Evolutionary conservation across 352 stramenopile species (phyloP).

Genomic region (Globisporangium middletonii): DNA sequence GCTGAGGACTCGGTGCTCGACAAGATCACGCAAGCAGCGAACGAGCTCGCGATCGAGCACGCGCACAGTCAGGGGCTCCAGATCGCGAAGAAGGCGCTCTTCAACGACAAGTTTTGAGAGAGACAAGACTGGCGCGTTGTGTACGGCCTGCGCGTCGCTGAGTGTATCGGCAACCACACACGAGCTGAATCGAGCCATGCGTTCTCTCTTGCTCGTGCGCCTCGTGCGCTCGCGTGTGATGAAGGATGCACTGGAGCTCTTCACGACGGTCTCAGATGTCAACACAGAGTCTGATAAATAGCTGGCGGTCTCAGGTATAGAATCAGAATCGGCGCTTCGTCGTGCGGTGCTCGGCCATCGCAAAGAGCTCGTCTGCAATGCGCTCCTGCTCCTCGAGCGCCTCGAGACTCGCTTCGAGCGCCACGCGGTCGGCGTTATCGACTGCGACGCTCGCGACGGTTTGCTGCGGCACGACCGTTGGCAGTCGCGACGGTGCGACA

Average conservation of each 20-base stretch:
- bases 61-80: conserved; percentile 77
- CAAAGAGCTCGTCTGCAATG: conserved; percentile 81
- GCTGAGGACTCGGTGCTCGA: conserved; percentile 75
- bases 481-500: neutral
- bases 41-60: conserved; percentile 83
- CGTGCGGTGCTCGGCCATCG: conserved; percentile 62
- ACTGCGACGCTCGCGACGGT: conserved; percentile 59
- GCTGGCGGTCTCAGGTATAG: neutral
- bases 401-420: conserved; percentile 56
- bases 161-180: neutral
- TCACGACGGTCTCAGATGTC: neutral
- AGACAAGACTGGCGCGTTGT: too few species aligned
- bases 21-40: conserved; percentile 82
- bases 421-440: conserved; percentile 49
- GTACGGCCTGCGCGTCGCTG: neutral
- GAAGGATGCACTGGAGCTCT: neutral
- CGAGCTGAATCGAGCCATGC: neutral
- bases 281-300: too few species aligned
- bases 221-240: neutral
- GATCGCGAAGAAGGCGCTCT: conserved; percentile 77
- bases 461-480: conserved; percentile 20
- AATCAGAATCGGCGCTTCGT: conserved; percentile 40
- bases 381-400: conserved; percentile 75
- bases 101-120: conserved; percentile 71
- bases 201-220: neutral